Conservation (phyloP, 1,284 basidiomycete genomes). For the Volvariella volvacea region DNA sequence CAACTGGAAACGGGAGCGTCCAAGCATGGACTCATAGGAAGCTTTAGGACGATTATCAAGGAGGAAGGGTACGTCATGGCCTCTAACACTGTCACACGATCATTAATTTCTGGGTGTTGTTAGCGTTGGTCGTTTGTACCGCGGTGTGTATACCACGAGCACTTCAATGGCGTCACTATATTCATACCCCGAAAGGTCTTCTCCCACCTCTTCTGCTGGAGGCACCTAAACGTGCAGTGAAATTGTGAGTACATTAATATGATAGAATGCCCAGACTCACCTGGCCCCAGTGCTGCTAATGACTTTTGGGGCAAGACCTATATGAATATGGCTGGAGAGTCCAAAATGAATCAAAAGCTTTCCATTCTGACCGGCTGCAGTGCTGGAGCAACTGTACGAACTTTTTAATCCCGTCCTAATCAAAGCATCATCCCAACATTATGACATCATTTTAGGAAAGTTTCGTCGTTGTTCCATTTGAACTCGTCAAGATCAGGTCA, state of each 20-base stretch:
- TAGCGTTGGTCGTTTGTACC: slow-evolving; percentile 81
- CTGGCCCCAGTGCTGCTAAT: slow-evolving; percentile 63
- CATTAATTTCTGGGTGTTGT: slow-evolving; percentile 10
- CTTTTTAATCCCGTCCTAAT: not conserved
- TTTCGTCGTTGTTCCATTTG: slow-evolving; percentile 90
- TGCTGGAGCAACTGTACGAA: slow-evolving; percentile 78
- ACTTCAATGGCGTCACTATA: slow-evolving; percentile 2
- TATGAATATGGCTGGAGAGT: slow-evolving; percentile 53
- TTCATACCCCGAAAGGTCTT: slow-evolving; percentile 47
- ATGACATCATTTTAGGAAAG: slow-evolving; percentile 50
- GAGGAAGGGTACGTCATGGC: slow-evolving; percentile 69
- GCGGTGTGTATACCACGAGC: slow-evolving; percentile 42
- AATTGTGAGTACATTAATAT: slow-evolving; percentile 61
- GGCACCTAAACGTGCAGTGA: slow-evolving; percentile 96
- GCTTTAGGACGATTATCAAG: slow-evolving; percentile 69
- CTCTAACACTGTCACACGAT: slow-evolving; percentile 12
- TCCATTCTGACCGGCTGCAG: slow-evolving; percentile 89
- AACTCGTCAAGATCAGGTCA: slow-evolving; percentile 92
- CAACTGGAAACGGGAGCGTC: slow-evolving; percentile 86
- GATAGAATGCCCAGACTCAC: slow-evolving; percentile 1
- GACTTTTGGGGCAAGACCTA: slow-evolving; percentile 92
- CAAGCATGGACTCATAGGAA: slow-evolving; percentile 75
- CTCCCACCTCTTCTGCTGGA: slow-evolving; percentile 92
- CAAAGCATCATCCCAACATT: not conserved
- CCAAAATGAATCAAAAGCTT: slow-evolving; percentile 83